phyloP scores from a whole-genome alignment of 148 eudicot species.

The Drosera capensis region DNA sequence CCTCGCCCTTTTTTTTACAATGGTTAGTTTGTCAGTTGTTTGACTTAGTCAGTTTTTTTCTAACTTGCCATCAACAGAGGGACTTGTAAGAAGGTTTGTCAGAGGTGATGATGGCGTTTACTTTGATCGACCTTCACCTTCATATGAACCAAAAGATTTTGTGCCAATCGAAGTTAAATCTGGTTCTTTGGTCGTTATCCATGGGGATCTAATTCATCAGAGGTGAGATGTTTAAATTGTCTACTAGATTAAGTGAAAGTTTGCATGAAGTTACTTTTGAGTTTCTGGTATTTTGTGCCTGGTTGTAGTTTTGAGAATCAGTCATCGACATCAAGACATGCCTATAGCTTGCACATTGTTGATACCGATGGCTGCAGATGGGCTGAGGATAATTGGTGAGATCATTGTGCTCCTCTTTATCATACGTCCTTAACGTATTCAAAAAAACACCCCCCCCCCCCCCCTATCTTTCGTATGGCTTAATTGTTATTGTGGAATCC shows the following conservation, averaged over 20 bases:
- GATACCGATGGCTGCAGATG: slow-evolving; percentile 89
- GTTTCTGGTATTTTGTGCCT: slow-evolving; percentile 4
- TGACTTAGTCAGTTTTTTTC: background rate
- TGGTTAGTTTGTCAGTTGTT: background rate
- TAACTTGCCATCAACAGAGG: slow-evolving; percentile 24
- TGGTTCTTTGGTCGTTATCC: slow-evolving; percentile 81
- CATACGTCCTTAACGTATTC: background rate
- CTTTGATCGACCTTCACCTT: slow-evolving; percentile 72
- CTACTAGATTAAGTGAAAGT: background rate
- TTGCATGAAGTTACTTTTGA: background rate
- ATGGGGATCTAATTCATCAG: slow-evolving; percentile 95
- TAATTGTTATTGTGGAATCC: too few species aligned
- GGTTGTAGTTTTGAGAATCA: slow-evolving; percentile 74
- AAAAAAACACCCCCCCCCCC: too few species aligned
- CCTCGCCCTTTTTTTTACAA: background rate
- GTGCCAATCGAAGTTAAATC: slow-evolving; percentile 89
- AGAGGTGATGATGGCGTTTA: slow-evolving; percentile 79
- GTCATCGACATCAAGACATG: slow-evolving; percentile 83
- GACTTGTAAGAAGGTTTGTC: slow-evolving; percentile 77
- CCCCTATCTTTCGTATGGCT: background rate
- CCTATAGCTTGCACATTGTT: slow-evolving; percentile 81
- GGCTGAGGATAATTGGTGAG: slow-evolving; percentile 90
- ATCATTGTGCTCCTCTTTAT: background rate
- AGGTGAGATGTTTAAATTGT: slow-evolving; percentile 36
- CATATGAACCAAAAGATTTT: slow-evolving; percentile 66